Base-by-base conservation (phyloP, 2,329 filamentous ascomycete species). In the Whalleya microplaca region DNA sequence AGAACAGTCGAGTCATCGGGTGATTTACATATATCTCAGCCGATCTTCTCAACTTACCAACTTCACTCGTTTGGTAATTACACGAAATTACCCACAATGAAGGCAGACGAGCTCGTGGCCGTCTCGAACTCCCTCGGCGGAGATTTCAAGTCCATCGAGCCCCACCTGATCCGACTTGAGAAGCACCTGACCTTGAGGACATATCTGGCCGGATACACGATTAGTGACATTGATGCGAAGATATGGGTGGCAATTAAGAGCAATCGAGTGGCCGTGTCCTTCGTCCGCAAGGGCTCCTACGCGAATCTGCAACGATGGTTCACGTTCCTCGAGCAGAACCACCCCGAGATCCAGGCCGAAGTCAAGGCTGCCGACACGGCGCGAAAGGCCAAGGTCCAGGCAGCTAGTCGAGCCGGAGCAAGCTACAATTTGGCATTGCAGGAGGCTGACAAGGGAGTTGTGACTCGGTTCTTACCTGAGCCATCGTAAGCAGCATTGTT, bases 401-500 rank as follows among this genome's bases (percentile, higher is more conserved):
- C 85, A 20, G 84, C 83, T 63, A 88, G 84, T 69, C 91, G 91
- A 72, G 88, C 90, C 50, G 91, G 91, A 62, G 92, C 85, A 56
- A 96, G 87, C 80, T 98, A 95, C 76, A 92, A 96, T 71, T 90
- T 97, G 73, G 89, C 88, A 2, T 82, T 97, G 40, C 86, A 90
- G 68, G 90, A 96, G 72, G 88, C 90, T 8, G 91, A 94, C 40
- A 88, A 94, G 72, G 92, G 92, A 2, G 92, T 98, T 55, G 91
- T 97, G 19, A 96, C 92, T 20, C 84, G 93, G 67, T 98, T 98
- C 78, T 87, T 94, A 16, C 94, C 94, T 2, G 94, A 97, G 86
- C 94, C 94, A 62, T 96, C 92, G 80, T 90, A 74, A 75, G 85
- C 79, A 54, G 23, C 19, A 32, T 41, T 18, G 41, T 14, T 51